A percentile compares a stretch with the other conserved stretches of the same genome.
Conservation (phyloP, 306 rosid species). For the Dalbergia oliveri region DNA sequence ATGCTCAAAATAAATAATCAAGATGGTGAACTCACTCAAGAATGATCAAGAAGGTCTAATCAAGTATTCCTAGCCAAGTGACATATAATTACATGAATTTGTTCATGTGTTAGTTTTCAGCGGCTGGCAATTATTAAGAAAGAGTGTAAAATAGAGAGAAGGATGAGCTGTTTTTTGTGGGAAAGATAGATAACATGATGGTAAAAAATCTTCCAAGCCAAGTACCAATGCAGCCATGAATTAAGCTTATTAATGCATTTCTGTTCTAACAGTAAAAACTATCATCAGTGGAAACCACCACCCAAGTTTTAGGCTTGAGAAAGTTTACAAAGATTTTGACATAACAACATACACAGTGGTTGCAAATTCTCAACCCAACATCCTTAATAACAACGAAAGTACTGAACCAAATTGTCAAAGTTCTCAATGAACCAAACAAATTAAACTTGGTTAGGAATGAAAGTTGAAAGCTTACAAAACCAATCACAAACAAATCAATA, state of each 20-base stretch:
- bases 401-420: not conserved
- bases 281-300: not conserved
- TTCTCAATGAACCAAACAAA: not conserved
- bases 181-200: not conserved
- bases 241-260: not conserved
- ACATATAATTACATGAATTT: too few species aligned
- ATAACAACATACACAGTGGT: not conserved
- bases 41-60: not conserved
- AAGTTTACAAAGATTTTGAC: slow-evolving; percentile 11
- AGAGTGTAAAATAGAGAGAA: not conserved
- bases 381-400: not conserved
- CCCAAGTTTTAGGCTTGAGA: not conserved
- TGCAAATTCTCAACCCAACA: not conserved
- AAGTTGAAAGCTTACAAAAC: slow-evolving; percentile 28
- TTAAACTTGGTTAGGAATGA: not conserved
- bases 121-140: not conserved
- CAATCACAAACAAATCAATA: slow-evolving; percentile 26
- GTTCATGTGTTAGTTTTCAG: not conserved
- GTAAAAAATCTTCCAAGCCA: too few species aligned
- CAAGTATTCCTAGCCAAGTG: too few species aligned
- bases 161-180: not conserved
- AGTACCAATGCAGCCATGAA: too few species aligned
- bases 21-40: not conserved
- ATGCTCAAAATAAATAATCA: not conserved
- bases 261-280: not conserved